Base-by-base conservation (phyloP, 2,329 filamentous ascomycete species). In the Hypoxylon sp. region DNA sequence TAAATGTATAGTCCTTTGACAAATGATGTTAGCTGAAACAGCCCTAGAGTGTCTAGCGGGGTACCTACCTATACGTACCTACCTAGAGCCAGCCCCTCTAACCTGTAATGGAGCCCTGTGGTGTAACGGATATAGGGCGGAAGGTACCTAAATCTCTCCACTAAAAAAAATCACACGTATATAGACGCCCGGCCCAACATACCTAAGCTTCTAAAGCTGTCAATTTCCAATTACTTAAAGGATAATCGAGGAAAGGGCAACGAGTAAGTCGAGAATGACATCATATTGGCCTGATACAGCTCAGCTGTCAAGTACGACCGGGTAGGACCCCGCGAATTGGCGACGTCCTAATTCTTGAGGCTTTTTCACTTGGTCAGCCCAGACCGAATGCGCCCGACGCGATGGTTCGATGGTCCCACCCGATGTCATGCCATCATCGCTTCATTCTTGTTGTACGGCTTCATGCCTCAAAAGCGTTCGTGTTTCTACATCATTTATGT, bases 381-480 rank as follows among this genome's bases (percentile, higher is more conserved):
- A 67, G 64, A 65, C 48, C 56, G 55, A 68, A 68, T 28, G 56
- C 41, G 49, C 60, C 68, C 65, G 57, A 62, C 48, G 25, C 49
- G 32, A 63, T 70, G 65, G 68, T 70, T 66, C 68, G 68, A 70
- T 68, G 56, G 68, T 60, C 68, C 68, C 68, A 70, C 68, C 30
- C 68, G 46, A 67, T 57, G 46, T 70, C 68, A 68, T 34, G 28
- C 68, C 68, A 70, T 62, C 56, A 66, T 68, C 65, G 51, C 65
- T 61, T 65, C 65, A 68, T 57, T 59, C 45, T 41, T 41, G 53
- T 51, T 45, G 32, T 49, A 55, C 49, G 49, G 41, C 23, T 28
- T 45, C 17, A 45, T 25, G 17, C 6, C 5, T 5, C 21, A 5
- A 63, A 17, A 32, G 0, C 13, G n/a, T 25, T 59, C 30, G 13